Conservation (phyloP, 116 monocot species). For the Zostera marina region DNA sequence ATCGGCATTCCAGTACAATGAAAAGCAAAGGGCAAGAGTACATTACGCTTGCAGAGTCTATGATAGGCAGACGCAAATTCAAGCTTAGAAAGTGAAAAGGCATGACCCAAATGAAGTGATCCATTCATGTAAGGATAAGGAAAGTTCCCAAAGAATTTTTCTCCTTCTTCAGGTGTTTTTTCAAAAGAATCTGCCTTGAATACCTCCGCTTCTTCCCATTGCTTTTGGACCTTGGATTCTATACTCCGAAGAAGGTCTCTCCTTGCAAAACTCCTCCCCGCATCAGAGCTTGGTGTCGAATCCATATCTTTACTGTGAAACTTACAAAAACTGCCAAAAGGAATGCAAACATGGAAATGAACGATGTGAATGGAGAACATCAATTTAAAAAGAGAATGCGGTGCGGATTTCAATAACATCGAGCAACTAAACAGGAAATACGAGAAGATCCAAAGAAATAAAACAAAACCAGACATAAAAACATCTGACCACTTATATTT, state of each 20-base stretch:
- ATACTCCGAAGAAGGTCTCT: slow-evolving; percentile 64
- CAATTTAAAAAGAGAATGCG: background rate
- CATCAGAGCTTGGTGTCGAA: slow-evolving; percentile 12
- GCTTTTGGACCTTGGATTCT: slow-evolving; percentile 38
- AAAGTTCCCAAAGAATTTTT: slow-evolving; percentile 95
- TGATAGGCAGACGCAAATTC: slow-evolving; percentile 80
- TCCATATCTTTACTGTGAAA: slow-evolving; percentile 10
- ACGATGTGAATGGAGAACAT: background rate
- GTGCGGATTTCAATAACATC: background rate
- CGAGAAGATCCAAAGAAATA: too few relatives aligned
- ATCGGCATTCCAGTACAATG: slow-evolving; percentile 99
- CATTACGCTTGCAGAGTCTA: slow-evolving; percentile 58
- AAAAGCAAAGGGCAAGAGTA: slow-evolving; percentile 85
- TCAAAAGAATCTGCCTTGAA: slow-evolving; percentile 37
- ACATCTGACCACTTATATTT: too few relatives aligned
- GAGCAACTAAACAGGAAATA: background rate
- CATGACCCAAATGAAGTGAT: slow-evolving; percentile 70
- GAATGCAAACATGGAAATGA: background rate
- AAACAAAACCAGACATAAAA: too few relatives aligned
- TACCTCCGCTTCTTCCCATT: slow-evolving; percentile 58
- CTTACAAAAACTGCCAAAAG: slow-evolving; percentile 1
- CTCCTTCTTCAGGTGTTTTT: slow-evolving; percentile 26
- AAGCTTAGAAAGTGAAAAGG: slow-evolving; percentile 78
- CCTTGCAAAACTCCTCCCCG: slow-evolving; percentile 55
- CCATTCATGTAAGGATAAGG: slow-evolving; percentile 99